Percentiles rank a stretch among this genome's conserved stretches.
Conservation (phyloP, 1,139 yeast genomes). For the Candida smagusa region DNA sequence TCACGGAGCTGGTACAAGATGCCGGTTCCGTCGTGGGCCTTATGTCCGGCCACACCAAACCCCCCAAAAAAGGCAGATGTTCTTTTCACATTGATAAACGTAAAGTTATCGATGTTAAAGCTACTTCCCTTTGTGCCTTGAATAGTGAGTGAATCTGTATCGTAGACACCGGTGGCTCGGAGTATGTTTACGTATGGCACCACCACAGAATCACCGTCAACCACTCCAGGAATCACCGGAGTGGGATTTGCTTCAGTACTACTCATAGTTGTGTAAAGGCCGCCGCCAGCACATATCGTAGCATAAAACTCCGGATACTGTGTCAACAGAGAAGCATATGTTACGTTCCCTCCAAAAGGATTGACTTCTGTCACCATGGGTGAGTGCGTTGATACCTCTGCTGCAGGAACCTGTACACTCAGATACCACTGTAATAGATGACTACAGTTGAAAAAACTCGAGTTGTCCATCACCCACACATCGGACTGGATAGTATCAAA, state of each 20-base stretch:
- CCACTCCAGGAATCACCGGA: slow-evolving; percentile 10
- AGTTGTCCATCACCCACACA: slow-evolving; percentile 33
- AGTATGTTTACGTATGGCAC: slow-evolving; percentile 29
- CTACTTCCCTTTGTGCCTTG: slow-evolving; percentile 12
- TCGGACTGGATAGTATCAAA: slow-evolving; percentile 36
- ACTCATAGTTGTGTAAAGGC: slow-evolving; percentile 16
- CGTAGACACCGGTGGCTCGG: slow-evolving; percentile 25
- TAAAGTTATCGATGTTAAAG: slow-evolving; percentile 19
- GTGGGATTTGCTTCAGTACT: slow-evolving; percentile 4
- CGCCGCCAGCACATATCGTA: slow-evolving; percentile 26
- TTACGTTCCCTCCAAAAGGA: background rate
- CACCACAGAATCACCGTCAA: slow-evolving; percentile 15
- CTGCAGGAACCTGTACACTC: slow-evolving; percentile 11
- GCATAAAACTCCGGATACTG: slow-evolving; percentile 20
- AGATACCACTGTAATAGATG: slow-evolving; percentile 18
- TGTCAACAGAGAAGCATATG: slow-evolving; percentile 10
- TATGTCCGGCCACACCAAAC: slow-evolving; percentile 53
- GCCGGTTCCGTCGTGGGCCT: slow-evolving; percentile 27
- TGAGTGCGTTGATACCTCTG: slow-evolving; percentile 6
- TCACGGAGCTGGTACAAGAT: slow-evolving; percentile 36
- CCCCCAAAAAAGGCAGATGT: slow-evolving; percentile 30
- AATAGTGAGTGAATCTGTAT: slow-evolving; percentile 23
- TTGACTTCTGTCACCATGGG: background rate
- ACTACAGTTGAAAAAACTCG: slow-evolving; percentile 22
- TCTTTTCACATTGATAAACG: slow-evolving; percentile 26